These are phyloP conservation scores for Trichosanthes truncata DNA, from an alignment of 306 rosid genomes.

Conservation along the genomic window DNA sequence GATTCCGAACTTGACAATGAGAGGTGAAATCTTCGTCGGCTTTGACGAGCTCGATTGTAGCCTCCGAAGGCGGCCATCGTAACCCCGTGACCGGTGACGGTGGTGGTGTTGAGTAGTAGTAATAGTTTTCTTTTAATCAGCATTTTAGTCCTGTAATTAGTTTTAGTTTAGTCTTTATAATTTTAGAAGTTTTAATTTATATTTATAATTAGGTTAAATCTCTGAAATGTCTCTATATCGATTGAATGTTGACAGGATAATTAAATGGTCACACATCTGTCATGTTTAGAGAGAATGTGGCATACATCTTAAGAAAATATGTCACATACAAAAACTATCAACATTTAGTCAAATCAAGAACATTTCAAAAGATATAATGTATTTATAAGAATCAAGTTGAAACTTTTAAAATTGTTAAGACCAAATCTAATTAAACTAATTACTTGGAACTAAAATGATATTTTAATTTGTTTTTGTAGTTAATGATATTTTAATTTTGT, in stretches of 20 bases:
- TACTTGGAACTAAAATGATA: not conserved
- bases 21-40: conserved; percentile 30
- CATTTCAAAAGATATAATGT: too few species aligned
- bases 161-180: not conserved
- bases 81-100: not conserved
- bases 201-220: not conserved
- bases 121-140: not conserved
- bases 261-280: not conserved
- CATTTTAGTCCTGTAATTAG: not conserved
- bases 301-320: not conserved
- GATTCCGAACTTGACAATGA: conserved; percentile 30
- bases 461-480: not conserved
- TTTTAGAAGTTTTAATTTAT: not conserved
- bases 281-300: not conserved
- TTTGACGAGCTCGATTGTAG: conserved; percentile 9
- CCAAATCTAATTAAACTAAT: not conserved
- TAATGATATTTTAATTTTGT: not conserved
- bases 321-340: too few species aligned
- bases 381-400: not conserved
- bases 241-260: too few species aligned
- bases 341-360: too few species aligned
- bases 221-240: too few species aligned
- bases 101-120: not conserved
- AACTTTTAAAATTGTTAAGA: too few species aligned
- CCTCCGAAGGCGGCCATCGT: not conserved